Evolutionary conservation across 2,329 filamentous ascomycete genomes (phyloP).

Genomic region (Fonsecaea monophora): DNA sequence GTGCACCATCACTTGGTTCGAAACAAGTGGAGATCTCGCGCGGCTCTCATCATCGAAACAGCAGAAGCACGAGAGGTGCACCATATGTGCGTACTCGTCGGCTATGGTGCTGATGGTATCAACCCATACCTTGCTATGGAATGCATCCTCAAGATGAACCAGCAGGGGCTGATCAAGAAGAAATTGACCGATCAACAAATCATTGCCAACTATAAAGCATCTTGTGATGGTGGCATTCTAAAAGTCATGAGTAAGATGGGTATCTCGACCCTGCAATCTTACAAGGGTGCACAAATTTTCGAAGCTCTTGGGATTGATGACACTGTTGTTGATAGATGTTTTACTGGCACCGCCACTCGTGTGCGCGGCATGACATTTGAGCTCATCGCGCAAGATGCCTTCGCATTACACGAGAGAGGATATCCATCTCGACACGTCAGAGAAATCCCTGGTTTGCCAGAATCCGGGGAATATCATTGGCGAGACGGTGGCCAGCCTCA

Average conservation of each 20-base stretch:
- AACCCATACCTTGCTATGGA: conserved; percentile 96
- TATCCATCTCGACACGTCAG: conserved; percentile 82
- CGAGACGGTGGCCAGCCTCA: conserved; percentile 94
- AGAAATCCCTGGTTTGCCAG: conserved; percentile 78
- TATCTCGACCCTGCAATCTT: conserved; percentile 93
- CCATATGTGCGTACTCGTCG: conserved; percentile 97
- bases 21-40: conserved; percentile 93
- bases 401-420: conserved; percentile 92
- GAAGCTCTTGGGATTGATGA: conserved; percentile 94
- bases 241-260: conserved; percentile 99
- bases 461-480: conserved; percentile 98
- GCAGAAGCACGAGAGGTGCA: conserved; percentile 96
- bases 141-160: conserved; percentile 95
- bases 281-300: conserved; percentile 98
- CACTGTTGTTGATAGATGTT: conserved; percentile 89
- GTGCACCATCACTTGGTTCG: conserved; percentile 94
- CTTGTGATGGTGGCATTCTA: conserved; percentile 91
- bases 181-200: conserved; percentile 80
- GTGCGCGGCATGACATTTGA: conserved; percentile 95
- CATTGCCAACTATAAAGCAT: conserved; percentile 96
- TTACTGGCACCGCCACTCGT: conserved; percentile 90
- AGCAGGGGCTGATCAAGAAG: conserved; percentile 90
- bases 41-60: conserved; percentile 86
- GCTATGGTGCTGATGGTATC: conserved; percentile 92
- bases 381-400: conserved; percentile 89